Percentiles rank a stretch among this genome's conserved stretches.
Evolutionary conservation across 345 rosid genomes (phyloP).

Genomic region (Moricandia moricandioides): DNA sequence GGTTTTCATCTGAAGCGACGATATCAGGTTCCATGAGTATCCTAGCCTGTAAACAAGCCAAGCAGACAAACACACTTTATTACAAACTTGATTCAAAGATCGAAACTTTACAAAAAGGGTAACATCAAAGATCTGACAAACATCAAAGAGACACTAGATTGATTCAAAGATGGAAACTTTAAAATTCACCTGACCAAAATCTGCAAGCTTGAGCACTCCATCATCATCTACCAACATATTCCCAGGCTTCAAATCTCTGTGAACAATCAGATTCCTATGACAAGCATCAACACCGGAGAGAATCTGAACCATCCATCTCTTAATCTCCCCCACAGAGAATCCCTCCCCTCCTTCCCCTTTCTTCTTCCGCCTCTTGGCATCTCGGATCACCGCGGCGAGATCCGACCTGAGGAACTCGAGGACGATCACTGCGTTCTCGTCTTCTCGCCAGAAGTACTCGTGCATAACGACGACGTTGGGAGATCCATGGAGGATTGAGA

Average conservation of each 20-base stretch:
- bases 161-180: background rate
- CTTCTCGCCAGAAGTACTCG: slow-evolving; percentile 93
- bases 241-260: slow-evolving; percentile 92
- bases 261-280: slow-evolving; percentile 76
- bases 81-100: slow-evolving; percentile 1
- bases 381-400: slow-evolving; percentile 59
- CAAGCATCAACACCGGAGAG: slow-evolving; percentile 70
- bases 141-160: background rate
- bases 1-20: slow-evolving; percentile 43
- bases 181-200: slow-evolving; percentile 83
- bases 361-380: slow-evolving; percentile 53
- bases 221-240: slow-evolving; percentile 76
- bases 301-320: slow-evolving; percentile 96
- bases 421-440: slow-evolving; percentile 94
- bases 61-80: slow-evolving; percentile 6
- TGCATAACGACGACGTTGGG: slow-evolving; percentile 76
- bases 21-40: slow-evolving; percentile 65
- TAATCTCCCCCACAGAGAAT: slow-evolving; percentile 53
- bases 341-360: slow-evolving; percentile 30
- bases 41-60: slow-evolving; percentile 63
- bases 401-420: slow-evolving; percentile 80
- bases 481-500: slow-evolving; percentile 62
- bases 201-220: slow-evolving; percentile 87
- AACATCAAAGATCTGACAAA: background rate
- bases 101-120: background rate